Conservation (phyloP, 2,329 filamentous ascomycete species). For the Coniochaeta sp. region DNA sequence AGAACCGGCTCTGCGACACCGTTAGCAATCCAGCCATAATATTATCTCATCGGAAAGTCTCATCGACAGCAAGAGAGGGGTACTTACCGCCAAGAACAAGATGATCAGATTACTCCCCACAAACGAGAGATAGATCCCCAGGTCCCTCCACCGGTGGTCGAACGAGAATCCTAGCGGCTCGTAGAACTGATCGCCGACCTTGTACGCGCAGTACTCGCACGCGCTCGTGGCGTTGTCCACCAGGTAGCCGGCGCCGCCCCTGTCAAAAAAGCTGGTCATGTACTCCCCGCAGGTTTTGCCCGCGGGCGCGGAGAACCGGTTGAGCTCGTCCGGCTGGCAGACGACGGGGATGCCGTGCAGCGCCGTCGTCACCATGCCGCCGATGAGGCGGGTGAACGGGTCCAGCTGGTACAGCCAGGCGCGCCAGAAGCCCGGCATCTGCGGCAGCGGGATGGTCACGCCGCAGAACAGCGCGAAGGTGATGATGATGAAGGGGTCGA, state of each 20-base stretch:
- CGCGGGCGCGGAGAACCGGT: slow-evolving; percentile 57
- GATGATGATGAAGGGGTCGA: slow-evolving; percentile 78
- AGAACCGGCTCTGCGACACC: slow-evolving; percentile 34
- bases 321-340: slow-evolving; percentile 57
- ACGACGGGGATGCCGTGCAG: slow-evolving; percentile 57
- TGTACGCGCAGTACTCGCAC: slow-evolving; percentile 79
- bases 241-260: slow-evolving; percentile 66
- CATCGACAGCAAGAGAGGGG: background rate
- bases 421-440: slow-evolving; percentile 74
- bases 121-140: slow-evolving; percentile 73
- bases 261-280: slow-evolving; percentile 62
- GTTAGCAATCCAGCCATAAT: too few species aligned
- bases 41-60: too few species aligned
- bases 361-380: slow-evolving; percentile 73
- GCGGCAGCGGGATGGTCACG: slow-evolving; percentile 70
- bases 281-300: slow-evolving; percentile 68
- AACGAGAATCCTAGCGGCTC: slow-evolving; percentile 58
- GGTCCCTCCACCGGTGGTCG: slow-evolving; percentile 67
- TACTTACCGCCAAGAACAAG: slow-evolving; percentile 44
- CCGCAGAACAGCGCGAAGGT: slow-evolving; percentile 82
- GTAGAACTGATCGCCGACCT: slow-evolving; percentile 76
- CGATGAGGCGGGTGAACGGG: slow-evolving; percentile 75
- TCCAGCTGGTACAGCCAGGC: slow-evolving; percentile 77
- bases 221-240: slow-evolving; percentile 54
- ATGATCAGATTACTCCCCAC: slow-evolving; percentile 70